These are phyloP conservation scores for Rhodotorula taiwanensis DNA, from an alignment of 768 basidiomycete genomes.

Conservation along the genomic window DNA sequence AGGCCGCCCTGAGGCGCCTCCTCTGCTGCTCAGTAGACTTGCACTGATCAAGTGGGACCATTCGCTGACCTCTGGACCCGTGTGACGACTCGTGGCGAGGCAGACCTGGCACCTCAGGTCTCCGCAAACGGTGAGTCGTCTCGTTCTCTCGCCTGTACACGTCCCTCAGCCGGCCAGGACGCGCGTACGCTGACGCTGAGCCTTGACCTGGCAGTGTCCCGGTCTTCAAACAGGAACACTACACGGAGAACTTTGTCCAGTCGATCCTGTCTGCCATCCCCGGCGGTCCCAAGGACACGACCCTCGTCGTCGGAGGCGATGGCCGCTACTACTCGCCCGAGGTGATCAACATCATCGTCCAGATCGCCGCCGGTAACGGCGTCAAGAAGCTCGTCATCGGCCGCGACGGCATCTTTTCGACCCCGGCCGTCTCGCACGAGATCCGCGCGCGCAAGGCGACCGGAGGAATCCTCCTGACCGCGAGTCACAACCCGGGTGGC, in stretches of 20 bases:
- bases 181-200: neutral
- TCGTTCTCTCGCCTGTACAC: neutral
- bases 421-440: slow-evolving; percentile 90
- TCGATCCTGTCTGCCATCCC: slow-evolving; percentile 86
- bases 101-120: slow-evolving; percentile 95
- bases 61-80: neutral
- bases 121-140: slow-evolving; percentile 72
- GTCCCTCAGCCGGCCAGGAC: neutral
- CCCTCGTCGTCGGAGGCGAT: slow-evolving; percentile 89
- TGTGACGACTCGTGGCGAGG: no score
- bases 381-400: slow-evolving; percentile 88
- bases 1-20: no score
- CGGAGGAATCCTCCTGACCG: slow-evolving; percentile 94
- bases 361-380: slow-evolving; percentile 88
- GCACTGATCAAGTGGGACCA: no score
- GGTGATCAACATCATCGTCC: slow-evolving; percentile 74
- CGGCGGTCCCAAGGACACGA: slow-evolving; percentile 53
- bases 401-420: slow-evolving; percentile 84
- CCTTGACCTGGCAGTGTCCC: slow-evolving; percentile 71
- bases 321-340: slow-evolving; percentile 86
- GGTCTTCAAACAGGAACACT: slow-evolving; percentile 97
- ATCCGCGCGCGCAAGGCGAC: slow-evolving; percentile 94
- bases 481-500: slow-evolving; percentile 95
- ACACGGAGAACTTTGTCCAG: slow-evolving; percentile 98
- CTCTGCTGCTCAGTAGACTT: no score